Percentiles rank a stretch among this genome's conserved stretches.
Conservation (phyloP, 371 early-diverging fungal species). For the Zopfochytrium polystomum region DNA sequence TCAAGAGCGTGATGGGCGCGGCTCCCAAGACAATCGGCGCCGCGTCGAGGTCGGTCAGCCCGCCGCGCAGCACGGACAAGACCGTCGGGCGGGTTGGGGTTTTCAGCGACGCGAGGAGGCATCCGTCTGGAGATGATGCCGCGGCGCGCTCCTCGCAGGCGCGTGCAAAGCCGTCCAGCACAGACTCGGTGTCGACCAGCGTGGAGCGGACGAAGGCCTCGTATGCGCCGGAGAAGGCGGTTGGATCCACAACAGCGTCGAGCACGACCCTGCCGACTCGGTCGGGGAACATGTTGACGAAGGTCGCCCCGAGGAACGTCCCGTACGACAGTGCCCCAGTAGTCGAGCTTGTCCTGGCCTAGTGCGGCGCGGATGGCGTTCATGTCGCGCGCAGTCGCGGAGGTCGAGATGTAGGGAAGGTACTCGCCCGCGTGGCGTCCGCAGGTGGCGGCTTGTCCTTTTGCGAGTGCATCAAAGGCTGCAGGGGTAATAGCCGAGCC, state of each 20-base stretch:
- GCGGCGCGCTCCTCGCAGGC: conserved; percentile 29
- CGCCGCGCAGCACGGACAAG: too few relatives aligned
- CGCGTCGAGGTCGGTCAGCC: conserved; percentile 12
- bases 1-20: conserved; percentile 15
- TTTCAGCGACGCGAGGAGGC: conserved; percentile 1
- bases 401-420: too few relatives aligned
- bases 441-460: too few relatives aligned
- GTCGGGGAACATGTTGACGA: conserved; percentile 47
- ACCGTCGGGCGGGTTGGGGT: background rate
- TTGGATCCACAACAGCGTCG: conserved; percentile 39
- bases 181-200: conserved; percentile 24
- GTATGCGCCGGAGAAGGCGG: conserved; percentile 18
- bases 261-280: conserved; percentile 35
- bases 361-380: too few relatives aligned
- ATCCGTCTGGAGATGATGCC: conserved; percentile 23
- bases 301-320: conserved; percentile 34
- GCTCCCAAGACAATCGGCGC: conserved; percentile 18
- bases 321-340: too few relatives aligned
- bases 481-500: too few relatives aligned
- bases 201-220: conserved; percentile 19
- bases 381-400: too few relatives aligned
- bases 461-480: too few relatives aligned
- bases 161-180: conserved; percentile 23
- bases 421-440: too few relatives aligned
- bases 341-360: too few relatives aligned